Conservation (phyloP, 2,329 filamentous ascomycete genomes). For the Cercospora zeina region DNA sequence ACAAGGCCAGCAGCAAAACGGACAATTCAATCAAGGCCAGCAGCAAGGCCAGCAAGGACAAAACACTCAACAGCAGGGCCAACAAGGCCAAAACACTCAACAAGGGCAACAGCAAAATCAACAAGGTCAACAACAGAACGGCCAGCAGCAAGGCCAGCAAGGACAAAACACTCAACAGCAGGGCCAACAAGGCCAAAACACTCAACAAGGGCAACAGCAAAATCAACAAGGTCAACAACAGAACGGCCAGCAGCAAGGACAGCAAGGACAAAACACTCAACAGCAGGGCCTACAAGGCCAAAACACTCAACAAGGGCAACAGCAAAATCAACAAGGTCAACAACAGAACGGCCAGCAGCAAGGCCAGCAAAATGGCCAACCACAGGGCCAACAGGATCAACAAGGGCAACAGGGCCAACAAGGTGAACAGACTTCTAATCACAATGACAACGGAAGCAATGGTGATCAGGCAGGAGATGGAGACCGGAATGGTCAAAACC, state of each 20-base stretch:
- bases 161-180: neutral
- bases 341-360: slow-evolving; percentile 4
- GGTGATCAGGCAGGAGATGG: slow-evolving; percentile 10
- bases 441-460: neutral
- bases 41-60: neutral
- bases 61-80: neutral
- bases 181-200: neutral
- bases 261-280: neutral
- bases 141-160: slow-evolving; percentile 1
- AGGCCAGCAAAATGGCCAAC: neutral
- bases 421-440: neutral
- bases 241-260: neutral
- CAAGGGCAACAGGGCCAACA: neutral
- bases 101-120: neutral
- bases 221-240: neutral
- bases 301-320: neutral
- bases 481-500: slow-evolving; percentile 2
- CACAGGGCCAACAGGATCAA: neutral
- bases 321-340: neutral
- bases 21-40: slow-evolving; percentile 1
- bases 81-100: slow-evolving; percentile 1
- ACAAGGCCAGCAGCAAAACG: slow-evolving; percentile 9
- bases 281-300: neutral
- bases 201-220: neutral
- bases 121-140: slow-evolving; percentile 5